A percentile compares a stretch with the other conserved stretches of the same genome.
phyloP scores from a whole-genome alignment of 2,329 filamentous ascomycete genomes.

The Scytalidium lignicola region DNA sequence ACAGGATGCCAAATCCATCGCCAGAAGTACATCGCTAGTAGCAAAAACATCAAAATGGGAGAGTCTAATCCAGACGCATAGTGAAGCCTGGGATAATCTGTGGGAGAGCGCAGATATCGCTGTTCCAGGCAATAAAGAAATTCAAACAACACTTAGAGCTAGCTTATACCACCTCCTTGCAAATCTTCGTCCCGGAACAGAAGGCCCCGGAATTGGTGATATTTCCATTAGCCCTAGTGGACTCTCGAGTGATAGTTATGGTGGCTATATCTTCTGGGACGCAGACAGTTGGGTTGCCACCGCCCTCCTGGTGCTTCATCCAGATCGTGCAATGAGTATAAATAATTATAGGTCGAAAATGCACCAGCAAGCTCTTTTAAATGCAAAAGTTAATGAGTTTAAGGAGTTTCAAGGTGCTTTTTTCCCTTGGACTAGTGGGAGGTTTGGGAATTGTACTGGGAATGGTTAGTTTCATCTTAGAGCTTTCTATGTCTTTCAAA shows the following conservation, averaged over 20 bases:
- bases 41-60: conserved; percentile 9
- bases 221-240: conserved; percentile 61
- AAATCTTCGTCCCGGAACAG: conserved; percentile 33
- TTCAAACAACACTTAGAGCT: conserved; percentile 42
- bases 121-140: conserved; percentile 3
- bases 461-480: conserved; percentile 6
- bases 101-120: conserved; percentile 24
- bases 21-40: conserved; percentile 38
- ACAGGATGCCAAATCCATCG: conserved; percentile 35
- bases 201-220: conserved; percentile 47
- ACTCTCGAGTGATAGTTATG: conserved; percentile 59
- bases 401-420: conserved; percentile 8
- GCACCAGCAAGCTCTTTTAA: conserved; percentile 29
- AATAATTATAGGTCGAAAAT: conserved; percentile 54
- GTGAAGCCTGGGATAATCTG: conserved; percentile 25
- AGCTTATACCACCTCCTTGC: conserved; percentile 45
- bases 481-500: no score
- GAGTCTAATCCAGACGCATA: conserved; percentile 5
- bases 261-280: conserved; percentile 39
- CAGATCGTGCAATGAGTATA: conserved; percentile 55
- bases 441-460: conserved; percentile 15
- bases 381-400: conserved; percentile 5
- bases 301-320: conserved; percentile 54
- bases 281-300: conserved; percentile 32
- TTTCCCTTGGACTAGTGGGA: conserved; percentile 15